Evolutionary conservation across 73 alveolate genomes (phyloP), one percentile per base, ranked within the genome.

Genomic region (Paraurostyla sp.): DNA sequence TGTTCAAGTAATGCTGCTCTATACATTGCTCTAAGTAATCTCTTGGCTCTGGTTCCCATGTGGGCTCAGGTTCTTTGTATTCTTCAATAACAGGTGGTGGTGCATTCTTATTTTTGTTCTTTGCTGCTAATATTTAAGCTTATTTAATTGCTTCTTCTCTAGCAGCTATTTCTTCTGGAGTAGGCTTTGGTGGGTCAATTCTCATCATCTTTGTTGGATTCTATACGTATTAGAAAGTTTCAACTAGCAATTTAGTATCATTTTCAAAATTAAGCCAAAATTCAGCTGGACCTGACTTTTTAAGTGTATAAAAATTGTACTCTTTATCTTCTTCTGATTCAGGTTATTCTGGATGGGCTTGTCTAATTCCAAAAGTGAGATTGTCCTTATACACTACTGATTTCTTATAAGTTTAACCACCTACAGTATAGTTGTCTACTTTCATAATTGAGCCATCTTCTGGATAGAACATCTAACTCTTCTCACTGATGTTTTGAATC

Each of bases 121-220:
- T 78, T 7, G 89, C 76, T 32, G 91, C 91, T 36, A 49, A 35
- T 40, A 71, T 68, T 57, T 81, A 36, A 51, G 91, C 91, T 42
- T 35, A 29, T 32, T 81, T 81, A 13, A 56, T 58, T 0, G 91
- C 91, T 42, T 81, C 91, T 38, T 81, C 91, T 41, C 82, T 81
- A 3, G 91, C 91, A 3, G 81, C 81, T 16, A 81, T 81, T 43
- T 81, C 91, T 36, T 81, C 91, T 29, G 81, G 69, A 40, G 91
- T 81, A 11, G 91, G 91, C 57, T 81, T 57, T 4, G 91, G 91
- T 4, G 91, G 91, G 27, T 81, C 82, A n/a, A 81, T 57, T 58
- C 82, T 57, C 4, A 81, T 57, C 54, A 81, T 25, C 27, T 33
- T 81, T 49, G 56, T 15, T 1, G 81, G 83, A 43, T 81, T 81